These are phyloP conservation scores for Thermoascus crustaceus DNA, from an alignment of 2,329 filamentous ascomycete genomes.

Conservation along the genomic window DNA sequence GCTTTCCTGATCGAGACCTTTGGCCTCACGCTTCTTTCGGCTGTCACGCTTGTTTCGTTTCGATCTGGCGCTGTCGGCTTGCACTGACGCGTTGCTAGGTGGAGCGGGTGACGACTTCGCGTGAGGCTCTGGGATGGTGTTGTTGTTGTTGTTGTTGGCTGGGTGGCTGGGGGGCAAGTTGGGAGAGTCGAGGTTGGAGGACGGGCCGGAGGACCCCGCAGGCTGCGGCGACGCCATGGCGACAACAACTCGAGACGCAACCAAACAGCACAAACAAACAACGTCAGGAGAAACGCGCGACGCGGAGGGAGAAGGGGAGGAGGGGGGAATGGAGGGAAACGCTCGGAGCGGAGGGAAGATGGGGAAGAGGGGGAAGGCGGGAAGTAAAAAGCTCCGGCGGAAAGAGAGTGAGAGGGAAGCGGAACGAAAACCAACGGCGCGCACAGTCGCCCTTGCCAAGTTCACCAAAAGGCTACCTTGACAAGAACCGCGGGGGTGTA, in stretches of 20 bases:
- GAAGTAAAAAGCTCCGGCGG: too few relatives aligned
- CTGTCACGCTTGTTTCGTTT: slow-evolving; percentile 38
- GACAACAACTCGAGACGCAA: neutral
- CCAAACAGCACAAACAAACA: neutral
- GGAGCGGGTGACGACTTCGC: slow-evolving; percentile 28
- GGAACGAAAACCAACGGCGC: too few relatives aligned
- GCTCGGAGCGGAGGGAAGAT: too few relatives aligned
- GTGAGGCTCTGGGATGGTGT: slow-evolving; percentile 21
- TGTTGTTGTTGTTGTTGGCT: slow-evolving; percentile 21
- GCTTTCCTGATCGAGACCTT: slow-evolving; percentile 31
- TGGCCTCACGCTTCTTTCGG: slow-evolving; percentile 37
- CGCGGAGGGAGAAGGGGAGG: too few relatives aligned
- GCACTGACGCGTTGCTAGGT: slow-evolving; percentile 18
- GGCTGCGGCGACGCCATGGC: slow-evolving; percentile 27
- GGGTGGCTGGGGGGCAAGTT: slow-evolving; percentile 20
- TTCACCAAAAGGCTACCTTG: too few relatives aligned
- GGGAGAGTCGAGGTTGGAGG: slow-evolving; percentile 31
- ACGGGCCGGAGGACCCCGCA: slow-evolving; percentile 25
- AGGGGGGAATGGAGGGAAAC: too few relatives aligned
- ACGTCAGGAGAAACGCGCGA: too few relatives aligned
- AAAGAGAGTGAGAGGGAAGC: too few relatives aligned
- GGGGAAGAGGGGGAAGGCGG: too few relatives aligned
- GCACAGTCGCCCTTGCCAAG: too few relatives aligned
- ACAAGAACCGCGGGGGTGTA: too few relatives aligned
- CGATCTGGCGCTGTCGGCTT: slow-evolving; percentile 22